phyloP scores from a whole-genome alignment of 1,139 yeast genomes.

The Diutina sp. region DNA sequence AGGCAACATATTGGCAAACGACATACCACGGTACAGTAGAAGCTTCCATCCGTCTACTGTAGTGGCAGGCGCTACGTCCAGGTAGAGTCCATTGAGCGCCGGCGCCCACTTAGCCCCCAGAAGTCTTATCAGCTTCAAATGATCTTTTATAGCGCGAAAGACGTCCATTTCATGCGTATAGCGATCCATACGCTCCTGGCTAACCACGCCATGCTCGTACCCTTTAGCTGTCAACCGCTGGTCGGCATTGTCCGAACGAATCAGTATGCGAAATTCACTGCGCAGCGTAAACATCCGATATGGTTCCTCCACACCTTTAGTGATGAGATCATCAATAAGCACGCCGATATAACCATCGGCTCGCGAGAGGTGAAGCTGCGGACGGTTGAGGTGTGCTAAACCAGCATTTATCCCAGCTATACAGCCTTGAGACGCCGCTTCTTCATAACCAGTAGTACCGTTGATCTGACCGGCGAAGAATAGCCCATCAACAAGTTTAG shows the following conservation, averaged over 20 bases:
- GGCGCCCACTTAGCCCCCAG: constrained; percentile 59
- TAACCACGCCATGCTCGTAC: constrained; percentile 51
- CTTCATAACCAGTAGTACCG: constrained; percentile 98
- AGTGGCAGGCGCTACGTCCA: constrained; percentile 10
- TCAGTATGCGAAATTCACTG: constrained; percentile 81
- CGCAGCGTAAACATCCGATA: constrained; percentile 97
- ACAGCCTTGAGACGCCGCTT: constrained; percentile 95
- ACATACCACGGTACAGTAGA: constrained; percentile 25
- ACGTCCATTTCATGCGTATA: constrained; percentile 32
- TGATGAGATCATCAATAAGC: constrained; percentile 81
- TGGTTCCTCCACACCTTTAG: constrained; percentile 96
- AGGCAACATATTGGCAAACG: constrained; percentile 18
- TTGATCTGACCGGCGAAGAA: constrained; percentile 95
- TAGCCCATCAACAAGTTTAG: constrained; percentile 66
- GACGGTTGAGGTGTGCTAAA: constrained; percentile 24
- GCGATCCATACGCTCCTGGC: constrained; percentile 42
- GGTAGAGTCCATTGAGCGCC: constrained; percentile 8
- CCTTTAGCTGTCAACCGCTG: constrained; percentile 66
- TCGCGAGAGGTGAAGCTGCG: constrained; percentile 47
- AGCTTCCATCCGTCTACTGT: constrained; percentile 33
- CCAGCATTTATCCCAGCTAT: constrained; percentile 95
- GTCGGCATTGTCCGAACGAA: constrained; percentile 93
- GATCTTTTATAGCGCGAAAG: constrained; percentile 30
- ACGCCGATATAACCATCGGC: constrained; percentile 89
- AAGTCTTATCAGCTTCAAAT: constrained; percentile 30